phyloP scores from a whole-genome alignment of 1,139 yeast species.

The Scheffersomyces quercinus region DNA sequence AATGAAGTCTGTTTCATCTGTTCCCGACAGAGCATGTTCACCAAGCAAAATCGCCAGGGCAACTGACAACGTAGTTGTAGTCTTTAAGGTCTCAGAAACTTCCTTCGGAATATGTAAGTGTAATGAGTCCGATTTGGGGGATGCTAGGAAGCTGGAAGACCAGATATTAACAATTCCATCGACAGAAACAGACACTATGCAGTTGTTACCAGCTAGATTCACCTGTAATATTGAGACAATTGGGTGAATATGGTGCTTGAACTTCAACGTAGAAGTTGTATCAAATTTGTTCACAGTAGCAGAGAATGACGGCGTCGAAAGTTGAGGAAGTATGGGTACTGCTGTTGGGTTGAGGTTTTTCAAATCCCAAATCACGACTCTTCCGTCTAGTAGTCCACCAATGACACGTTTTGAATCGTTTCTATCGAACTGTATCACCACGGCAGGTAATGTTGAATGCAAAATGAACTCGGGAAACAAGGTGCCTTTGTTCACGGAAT shows the following conservation, averaged over 20 bases:
- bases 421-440: slow-evolving; percentile 41
- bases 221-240: slow-evolving; percentile 19
- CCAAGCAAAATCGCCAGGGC: background rate
- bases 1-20: slow-evolving; percentile 13
- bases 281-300: slow-evolving; percentile 5
- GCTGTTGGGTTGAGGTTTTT: slow-evolving; percentile 10
- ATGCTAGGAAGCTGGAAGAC: slow-evolving; percentile 40
- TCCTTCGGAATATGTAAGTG: slow-evolving; percentile 9
- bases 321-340: slow-evolving; percentile 29
- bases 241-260: slow-evolving; percentile 11
- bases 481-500: background rate
- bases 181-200: slow-evolving; percentile 31
- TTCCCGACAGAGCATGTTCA: background rate
- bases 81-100: background rate
- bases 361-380: slow-evolving; percentile 43
- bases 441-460: slow-evolving; percentile 40
- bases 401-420: slow-evolving; percentile 30
- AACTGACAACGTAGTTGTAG: background rate
- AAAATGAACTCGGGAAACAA: slow-evolving; percentile 51
- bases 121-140: slow-evolving; percentile 27
- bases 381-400: slow-evolving; percentile 41
- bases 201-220: slow-evolving; percentile 24
- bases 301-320: slow-evolving; percentile 25
- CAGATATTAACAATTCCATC: slow-evolving; percentile 42
- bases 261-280: slow-evolving; percentile 1